phyloP scores from a whole-genome alignment of 768 basidiomycete genomes.

The Tulasnella sp. region DNA sequence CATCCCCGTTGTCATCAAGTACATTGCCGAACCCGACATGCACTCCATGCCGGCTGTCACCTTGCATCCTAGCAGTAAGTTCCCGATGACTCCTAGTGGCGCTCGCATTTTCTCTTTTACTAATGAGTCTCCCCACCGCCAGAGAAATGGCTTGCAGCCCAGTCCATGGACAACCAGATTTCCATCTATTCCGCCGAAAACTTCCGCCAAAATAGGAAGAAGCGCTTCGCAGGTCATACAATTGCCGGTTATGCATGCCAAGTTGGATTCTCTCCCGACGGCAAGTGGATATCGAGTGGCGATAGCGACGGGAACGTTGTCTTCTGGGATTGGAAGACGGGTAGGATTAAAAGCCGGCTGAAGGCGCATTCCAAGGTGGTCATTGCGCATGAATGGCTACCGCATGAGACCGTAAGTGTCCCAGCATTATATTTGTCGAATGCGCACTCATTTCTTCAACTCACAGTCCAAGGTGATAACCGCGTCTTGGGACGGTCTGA shows the following conservation, averaged over 20 bases:
- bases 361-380: conserved; percentile 93
- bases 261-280: conserved; percentile 95
- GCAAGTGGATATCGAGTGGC: conserved; percentile 96
- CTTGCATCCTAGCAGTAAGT: conserved; percentile 87
- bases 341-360: conserved; percentile 83
- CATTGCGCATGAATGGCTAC: conserved; percentile 95
- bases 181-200: conserved; percentile 95
- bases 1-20: conserved; percentile 98
- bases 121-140: background rate
- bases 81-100: background rate
- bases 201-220: conserved; percentile 97
- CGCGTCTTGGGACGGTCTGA: conserved; percentile 94
- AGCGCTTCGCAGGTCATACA: conserved; percentile 94
- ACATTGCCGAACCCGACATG: conserved; percentile 99
- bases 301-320: conserved; percentile 92
- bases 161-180: conserved; percentile 97
- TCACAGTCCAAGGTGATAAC: conserved; percentile 92
- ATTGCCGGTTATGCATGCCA: conserved; percentile 96
- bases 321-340: conserved; percentile 99
- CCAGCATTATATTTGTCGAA: background rate
- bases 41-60: conserved; percentile 99
- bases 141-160: conserved; percentile 97
- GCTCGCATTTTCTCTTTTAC: background rate
- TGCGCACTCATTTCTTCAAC: background rate
- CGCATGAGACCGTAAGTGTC: conserved; percentile 82